Conservation (phyloP, 805 yeast species). For the Jamesozyma lodderae region DNA sequence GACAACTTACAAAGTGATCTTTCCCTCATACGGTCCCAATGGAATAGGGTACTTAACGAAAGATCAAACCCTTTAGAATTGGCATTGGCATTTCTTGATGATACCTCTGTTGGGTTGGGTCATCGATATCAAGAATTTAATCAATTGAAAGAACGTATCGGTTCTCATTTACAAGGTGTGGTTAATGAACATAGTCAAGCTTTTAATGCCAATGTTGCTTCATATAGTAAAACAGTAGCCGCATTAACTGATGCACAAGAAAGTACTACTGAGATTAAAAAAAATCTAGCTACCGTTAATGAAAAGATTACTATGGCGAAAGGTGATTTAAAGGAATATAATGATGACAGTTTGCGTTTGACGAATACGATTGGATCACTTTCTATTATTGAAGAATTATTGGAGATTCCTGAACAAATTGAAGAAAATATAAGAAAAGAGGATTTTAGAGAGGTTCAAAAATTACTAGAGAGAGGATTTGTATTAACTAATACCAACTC, state of each 20-base stretch:
- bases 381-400: constrained; percentile 54
- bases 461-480: constrained; percentile 39
- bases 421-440: constrained; percentile 65
- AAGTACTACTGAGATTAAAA: constrained; percentile 40
- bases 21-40: constrained; percentile 32
- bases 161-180: constrained; percentile 50
- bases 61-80: constrained; percentile 75
- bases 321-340: constrained; percentile 53
- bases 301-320: constrained; percentile 44
- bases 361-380: constrained; percentile 63
- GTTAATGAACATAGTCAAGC: constrained; percentile 78
- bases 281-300: constrained; percentile 40
- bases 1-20: constrained; percentile 25
- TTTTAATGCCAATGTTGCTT: constrained; percentile 77
- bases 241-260: constrained; percentile 59
- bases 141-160: constrained; percentile 47
- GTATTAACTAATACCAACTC: constrained; percentile 41
- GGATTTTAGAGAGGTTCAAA: constrained; percentile 57
- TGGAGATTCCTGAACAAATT: constrained; percentile 48
- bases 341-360: constrained; percentile 51
- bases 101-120: constrained; percentile 85
- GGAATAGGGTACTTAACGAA: constrained; percentile 42
- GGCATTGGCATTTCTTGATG: constrained; percentile 76
- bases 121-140: constrained; percentile 60
- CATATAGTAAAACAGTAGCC: constrained; percentile 63